Percentiles rank a stretch among this genome's conserved stretches.
Evolutionary conservation across 1,139 yeast genomes (phyloP).

Genomic region (Candida buenavistaensis): DNA sequence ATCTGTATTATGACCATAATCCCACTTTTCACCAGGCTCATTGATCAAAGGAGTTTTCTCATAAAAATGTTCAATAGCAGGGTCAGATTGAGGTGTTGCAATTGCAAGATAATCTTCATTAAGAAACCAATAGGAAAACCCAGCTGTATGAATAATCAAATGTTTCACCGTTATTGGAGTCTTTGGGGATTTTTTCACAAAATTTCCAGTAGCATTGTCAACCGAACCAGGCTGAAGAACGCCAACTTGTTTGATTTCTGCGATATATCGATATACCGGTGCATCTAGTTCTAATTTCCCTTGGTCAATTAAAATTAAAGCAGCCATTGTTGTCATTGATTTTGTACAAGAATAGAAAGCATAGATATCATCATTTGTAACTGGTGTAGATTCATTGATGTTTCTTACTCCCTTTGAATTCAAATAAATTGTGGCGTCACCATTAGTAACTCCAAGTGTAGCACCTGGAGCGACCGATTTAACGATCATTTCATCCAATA

Average conservation of each 20-base stretch:
- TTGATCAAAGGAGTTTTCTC: slow-evolving; percentile 41
- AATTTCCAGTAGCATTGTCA: slow-evolving; percentile 35
- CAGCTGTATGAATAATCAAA: slow-evolving; percentile 53
- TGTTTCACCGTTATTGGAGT: slow-evolving; percentile 46
- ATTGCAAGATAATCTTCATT: slow-evolving; percentile 26
- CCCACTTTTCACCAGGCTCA: slow-evolving; percentile 56
- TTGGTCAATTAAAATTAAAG: slow-evolving; percentile 45
- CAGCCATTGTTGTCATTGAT: slow-evolving; percentile 46
- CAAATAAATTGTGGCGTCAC: slow-evolving; percentile 23
- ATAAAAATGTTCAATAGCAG: slow-evolving; percentile 27
- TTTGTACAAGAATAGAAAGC: slow-evolving; percentile 51
- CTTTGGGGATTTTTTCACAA: slow-evolving; percentile 32
- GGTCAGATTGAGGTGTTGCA: slow-evolving; percentile 22
- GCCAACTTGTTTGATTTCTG: slow-evolving; percentile 42
- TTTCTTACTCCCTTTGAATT: slow-evolving; percentile 26
- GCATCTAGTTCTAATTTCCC: slow-evolving; percentile 44
- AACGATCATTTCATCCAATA: too few species aligned
- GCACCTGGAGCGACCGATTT: slow-evolving; percentile 27
- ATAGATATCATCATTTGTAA: slow-evolving; percentile 29
- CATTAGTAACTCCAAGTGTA: slow-evolving; percentile 30
- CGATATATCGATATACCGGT: slow-evolving; percentile 38
- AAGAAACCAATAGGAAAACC: slow-evolving; percentile 49
- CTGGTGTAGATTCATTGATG: slow-evolving; percentile 20
- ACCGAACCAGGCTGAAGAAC: slow-evolving; percentile 38
- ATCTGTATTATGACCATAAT: slow-evolving; percentile 53